A percentile compares a stretch with the other conserved stretches of the same genome.
Evolutionary conservation across 495 filamentous ascomycete species (phyloP).

Genomic region (Hyaloscypha finlandica): DNA sequence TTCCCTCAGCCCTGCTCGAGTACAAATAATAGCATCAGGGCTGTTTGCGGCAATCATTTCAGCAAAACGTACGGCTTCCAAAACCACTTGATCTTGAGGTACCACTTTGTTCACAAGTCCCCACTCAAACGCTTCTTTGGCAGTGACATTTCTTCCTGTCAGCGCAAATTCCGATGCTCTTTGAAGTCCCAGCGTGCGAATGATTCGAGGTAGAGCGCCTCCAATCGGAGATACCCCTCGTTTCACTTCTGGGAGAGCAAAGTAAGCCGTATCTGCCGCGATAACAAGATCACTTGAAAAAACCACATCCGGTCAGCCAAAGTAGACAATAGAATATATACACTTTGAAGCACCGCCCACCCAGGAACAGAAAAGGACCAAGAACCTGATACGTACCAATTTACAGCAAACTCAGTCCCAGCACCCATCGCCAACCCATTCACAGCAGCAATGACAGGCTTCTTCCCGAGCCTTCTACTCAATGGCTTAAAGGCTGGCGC

Average conservation of each 20-base stretch:
- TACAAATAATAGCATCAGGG: constrained; percentile 70
- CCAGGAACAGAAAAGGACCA: not conserved
- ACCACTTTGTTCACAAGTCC: constrained; percentile 71
- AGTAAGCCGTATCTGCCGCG: constrained; percentile 54
- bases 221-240: constrained; percentile 69
- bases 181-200: constrained; percentile 62
- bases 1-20: constrained; percentile 61
- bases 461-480: constrained; percentile 53
- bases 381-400: constrained; percentile 40
- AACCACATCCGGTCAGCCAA: not conserved
- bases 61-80: constrained; percentile 51
- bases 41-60: constrained; percentile 57
- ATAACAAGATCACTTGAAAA: constrained; percentile 60
- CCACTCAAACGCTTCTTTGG: constrained; percentile 61
- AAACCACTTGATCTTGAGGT: constrained; percentile 39
- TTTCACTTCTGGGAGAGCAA: constrained; percentile 68
- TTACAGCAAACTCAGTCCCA: constrained; percentile 69
- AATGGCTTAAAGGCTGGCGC: constrained; percentile 55
- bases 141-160: constrained; percentile 57
- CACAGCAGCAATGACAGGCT: constrained; percentile 72
- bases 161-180: constrained; percentile 70
- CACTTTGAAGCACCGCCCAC: too few relatives aligned
- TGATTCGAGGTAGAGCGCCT: constrained; percentile 66
- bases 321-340: not conserved
- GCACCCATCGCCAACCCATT: constrained; percentile 72